Evolutionary conservation across 1,284 basidiomycete species (phyloP), one percentile per base, ranked within the genome.

Genomic region (Heterobasidion occidentale): DNA sequence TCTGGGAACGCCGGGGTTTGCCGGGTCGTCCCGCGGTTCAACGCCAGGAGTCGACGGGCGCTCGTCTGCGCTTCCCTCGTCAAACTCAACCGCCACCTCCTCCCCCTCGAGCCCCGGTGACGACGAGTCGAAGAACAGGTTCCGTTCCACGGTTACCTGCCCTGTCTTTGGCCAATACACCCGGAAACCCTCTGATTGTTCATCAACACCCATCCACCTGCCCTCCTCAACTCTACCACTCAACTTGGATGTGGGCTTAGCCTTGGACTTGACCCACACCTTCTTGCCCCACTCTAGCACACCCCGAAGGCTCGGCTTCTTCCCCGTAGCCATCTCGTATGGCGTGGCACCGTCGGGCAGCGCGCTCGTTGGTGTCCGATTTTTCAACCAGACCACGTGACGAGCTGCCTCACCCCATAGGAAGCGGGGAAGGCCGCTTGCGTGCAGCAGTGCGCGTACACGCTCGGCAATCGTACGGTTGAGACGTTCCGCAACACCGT

Each of bases 401-500:
- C 33, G 34, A 5, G 47, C 36, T 4, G 55, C 55, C 7, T 38
- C 34, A 7, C 27, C 55, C n/a, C 55, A 56, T 17, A 52, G 49
- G 49, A 48, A 52, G 14, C 36, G 51, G 11, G 49, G 70, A 0
- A 74, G 60, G 9, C 59, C 55, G 0, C 67, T 63, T 1, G 66
- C 46, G n/a, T 65, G 63, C 1, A 57, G 34, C 46, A 53, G 44
- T 0, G 53, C 48, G n/a, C n/a, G 49, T 1, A 34, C 42, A 15
- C 20, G 20, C 7, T 20, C 14, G n/a, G 52, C 35, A 8, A 38
- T 14, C 1, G 68, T 73, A 1, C 67, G 51, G 56, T 73, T 74
- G 9, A 63, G 57, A 8, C 61, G 60, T 64, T 77, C 69, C 0
- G 69, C 63, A 8, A 63, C 60, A 6, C 75, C 69, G 52, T 75